Evolutionary conservation across 2,329 filamentous ascomycete species (phyloP).

Genomic region (Verticillium alfalfae): DNA sequence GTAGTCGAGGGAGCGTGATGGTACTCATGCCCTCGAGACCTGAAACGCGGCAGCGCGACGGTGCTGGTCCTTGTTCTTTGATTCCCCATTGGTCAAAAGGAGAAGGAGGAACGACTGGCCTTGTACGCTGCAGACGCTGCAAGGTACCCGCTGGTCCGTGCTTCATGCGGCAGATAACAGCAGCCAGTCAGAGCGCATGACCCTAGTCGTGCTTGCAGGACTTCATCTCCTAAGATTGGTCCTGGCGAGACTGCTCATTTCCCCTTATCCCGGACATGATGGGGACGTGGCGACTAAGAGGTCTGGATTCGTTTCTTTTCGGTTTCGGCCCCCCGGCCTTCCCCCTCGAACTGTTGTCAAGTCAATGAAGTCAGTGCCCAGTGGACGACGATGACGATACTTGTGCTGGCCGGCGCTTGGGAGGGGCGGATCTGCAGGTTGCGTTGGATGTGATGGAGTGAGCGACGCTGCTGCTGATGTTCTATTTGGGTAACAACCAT

Average conservation of each 20-base stretch:
- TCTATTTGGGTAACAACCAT: background rate
- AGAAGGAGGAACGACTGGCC: background rate
- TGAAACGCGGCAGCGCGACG: background rate
- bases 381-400: background rate
- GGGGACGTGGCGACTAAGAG: background rate
- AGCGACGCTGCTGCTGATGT: too few species aligned
- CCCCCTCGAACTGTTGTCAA: background rate
- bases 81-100: background rate
- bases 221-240: conserved; percentile 1
- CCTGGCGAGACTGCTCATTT: background rate
- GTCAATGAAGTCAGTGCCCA: background rate
- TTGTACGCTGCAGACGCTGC: background rate
- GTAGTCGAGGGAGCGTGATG: background rate
- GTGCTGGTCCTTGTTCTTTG: background rate
- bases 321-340: background rate
- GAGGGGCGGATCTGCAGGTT: background rate
- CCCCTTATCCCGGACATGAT: background rate
- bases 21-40: background rate
- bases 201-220: background rate
- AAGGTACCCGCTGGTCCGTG: conserved; percentile 2
- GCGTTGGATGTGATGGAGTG: too few species aligned
- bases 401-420: background rate
- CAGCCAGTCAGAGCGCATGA: background rate
- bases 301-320: background rate
- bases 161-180: background rate